A percentile compares a stretch with the other conserved stretches of the same genome.
These are phyloP conservation scores for Oryza meridionalis DNA, from an alignment of 176 grass and related monocot genomes.

Conservation along the genomic window DNA sequence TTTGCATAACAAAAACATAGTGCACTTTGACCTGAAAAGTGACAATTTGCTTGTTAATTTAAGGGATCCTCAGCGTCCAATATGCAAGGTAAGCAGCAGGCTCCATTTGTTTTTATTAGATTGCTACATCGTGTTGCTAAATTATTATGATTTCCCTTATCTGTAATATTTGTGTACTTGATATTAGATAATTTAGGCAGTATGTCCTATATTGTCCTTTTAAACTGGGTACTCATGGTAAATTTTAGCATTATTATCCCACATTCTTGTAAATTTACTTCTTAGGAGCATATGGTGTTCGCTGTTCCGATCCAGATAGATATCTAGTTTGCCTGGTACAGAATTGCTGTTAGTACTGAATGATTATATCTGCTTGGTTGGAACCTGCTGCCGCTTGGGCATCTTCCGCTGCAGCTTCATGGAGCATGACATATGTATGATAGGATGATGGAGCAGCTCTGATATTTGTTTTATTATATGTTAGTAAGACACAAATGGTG, in stretches of 20 bases:
- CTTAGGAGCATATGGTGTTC: not conserved
- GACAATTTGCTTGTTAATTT: slow-evolving; percentile 99
- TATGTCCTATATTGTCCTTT: slow-evolving; percentile 21
- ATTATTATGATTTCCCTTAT: slow-evolving; percentile 10
- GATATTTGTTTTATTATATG: not conserved
- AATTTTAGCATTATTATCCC: not conserved
- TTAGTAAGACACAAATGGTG: slow-evolving; percentile 10
- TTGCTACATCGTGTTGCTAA: slow-evolving; percentile 5
- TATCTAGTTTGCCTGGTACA: slow-evolving; percentile 19
- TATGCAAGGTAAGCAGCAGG: slow-evolving; percentile 82
- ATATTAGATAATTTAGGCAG: not conserved
- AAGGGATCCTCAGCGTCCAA: slow-evolving; percentile 95
- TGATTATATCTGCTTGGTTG: not conserved
- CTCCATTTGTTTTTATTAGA: slow-evolving; percentile 1
- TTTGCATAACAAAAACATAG: slow-evolving; percentile 94
- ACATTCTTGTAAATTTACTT: not conserved
- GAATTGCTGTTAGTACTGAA: slow-evolving; percentile 6
- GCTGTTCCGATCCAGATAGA: not conserved
- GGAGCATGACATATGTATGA: not conserved
- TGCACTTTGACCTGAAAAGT: slow-evolving; percentile 98
- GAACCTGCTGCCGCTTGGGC: not conserved
- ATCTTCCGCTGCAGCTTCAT: not conserved
- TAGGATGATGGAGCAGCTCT: not conserved
- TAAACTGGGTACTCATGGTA: not conserved
- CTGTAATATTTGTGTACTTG: not conserved